Evolutionary conservation across 176 grass and related monocot species (phyloP).

Genomic region (Triticum aestivum): IWGSC_CS_RefSeq_v2.1 NC_057802.1:355451194-355451693

Average conservation of each 20-base stretch:
- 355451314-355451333: neutral
- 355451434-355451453: no score
- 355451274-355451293: neutral
- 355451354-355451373: neutral
- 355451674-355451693: neutral
- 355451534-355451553: no score
- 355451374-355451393: neutral
- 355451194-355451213: neutral
- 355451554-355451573: no score
- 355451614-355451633: neutral
- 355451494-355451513: no score
- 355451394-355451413: no score
- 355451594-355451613: neutral
- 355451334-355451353: neutral
- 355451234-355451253: neutral
- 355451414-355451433: no score
- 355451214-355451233: neutral
- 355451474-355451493: no score
- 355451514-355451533: no score
- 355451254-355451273: neutral
- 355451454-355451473: no score
- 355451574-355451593: no score
- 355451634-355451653: neutral
- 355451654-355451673: neutral
- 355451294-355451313: slow-evolving; percentile 13